Base-by-base conservation (phyloP, 75 land plant genomes). In the Adiantum capillusveneris region DNA sequence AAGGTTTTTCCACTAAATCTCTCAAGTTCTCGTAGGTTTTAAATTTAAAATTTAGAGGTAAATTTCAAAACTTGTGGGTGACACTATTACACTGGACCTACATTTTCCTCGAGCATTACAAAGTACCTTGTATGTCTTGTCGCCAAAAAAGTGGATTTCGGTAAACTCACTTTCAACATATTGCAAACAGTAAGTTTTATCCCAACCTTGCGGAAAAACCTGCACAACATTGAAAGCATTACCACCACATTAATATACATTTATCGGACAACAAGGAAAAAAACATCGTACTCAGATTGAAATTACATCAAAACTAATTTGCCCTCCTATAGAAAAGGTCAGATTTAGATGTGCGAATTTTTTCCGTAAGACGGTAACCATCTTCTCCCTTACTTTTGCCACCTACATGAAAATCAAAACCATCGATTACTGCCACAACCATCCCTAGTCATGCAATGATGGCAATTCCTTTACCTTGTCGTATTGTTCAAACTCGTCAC, bases 161-260 rank as follows among this genome's bases (percentile, higher is more conserved):
- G 75, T 60, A 57, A 85, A 93, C 0, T 79, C 83, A 14, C 69
- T 62, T 25, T 86, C 85, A 37, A 93, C 76, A 70, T 81, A 93
- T 67, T 74, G 79, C 66, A 93, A 79, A 68, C 98, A 93, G 64
- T 85, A 93, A 36, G 95, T 93, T 63, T 93, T 93, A 64, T 93
- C 98, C 98, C 98, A 93, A 30, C 98, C 98, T 56, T 68, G 73
- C 24, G 98, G 98, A 42, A 93, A 93, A 27, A 93, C 98, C 98
- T 91, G 65, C 37, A 76, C 27, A 2, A n/a, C n/a, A 57, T 26
- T 34, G 22, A 6, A n/a, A 21, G 22, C 43, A 41, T 9, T 9
- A 41, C 43, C 43, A 41, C n/a, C n/a, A n/a, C n/a, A n/a, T n/a
- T n/a, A n/a, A n/a, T n/a, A n/a, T n/a, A n/a, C n/a, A n/a, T n/a